These are phyloP conservation scores for Pseudogymnoascus sp. DNA, from an alignment of 2,329 filamentous ascomycete species.

Conservation along the genomic window DNA sequence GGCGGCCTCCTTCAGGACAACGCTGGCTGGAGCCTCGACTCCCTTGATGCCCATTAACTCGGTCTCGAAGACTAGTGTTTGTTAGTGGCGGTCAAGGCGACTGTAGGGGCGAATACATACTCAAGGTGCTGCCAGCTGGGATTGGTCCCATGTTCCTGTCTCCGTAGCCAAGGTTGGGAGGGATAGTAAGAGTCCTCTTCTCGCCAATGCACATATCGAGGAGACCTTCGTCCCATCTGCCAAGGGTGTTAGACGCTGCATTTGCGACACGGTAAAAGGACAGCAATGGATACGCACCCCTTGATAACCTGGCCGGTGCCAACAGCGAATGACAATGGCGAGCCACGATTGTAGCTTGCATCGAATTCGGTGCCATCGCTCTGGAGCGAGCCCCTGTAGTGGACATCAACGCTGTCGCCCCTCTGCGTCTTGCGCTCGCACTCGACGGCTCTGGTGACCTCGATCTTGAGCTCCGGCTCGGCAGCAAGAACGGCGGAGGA, in stretches of 20 bases:
- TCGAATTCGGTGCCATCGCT: conserved; percentile 74
- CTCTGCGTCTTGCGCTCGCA: conserved; percentile 70
- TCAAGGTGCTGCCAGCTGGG: conserved; percentile 68
- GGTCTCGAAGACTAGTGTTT: conserved; percentile 72
- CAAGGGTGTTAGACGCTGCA: conserved; percentile 10
- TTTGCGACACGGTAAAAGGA: neutral
- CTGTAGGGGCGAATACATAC: conserved; percentile 38
- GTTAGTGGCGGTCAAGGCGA: conserved; percentile 14
- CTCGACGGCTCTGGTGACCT: conserved; percentile 64
- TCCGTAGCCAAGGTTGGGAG: conserved; percentile 80
- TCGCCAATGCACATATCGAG: conserved; percentile 94
- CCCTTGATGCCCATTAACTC: conserved; percentile 80
- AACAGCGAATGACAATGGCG: conserved; percentile 71
- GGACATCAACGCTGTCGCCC: conserved; percentile 76
- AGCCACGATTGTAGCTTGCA: conserved; percentile 68
- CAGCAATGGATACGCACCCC: conserved; percentile 49
- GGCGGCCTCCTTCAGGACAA: conserved; percentile 27
- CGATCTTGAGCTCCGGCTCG: conserved; percentile 60
- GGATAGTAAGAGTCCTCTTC: conserved; percentile 82
- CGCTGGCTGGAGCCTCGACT: conserved; percentile 38
- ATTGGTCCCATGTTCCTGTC: conserved; percentile 71
- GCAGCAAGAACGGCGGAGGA: conserved; percentile 24
- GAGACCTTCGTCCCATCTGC: conserved; percentile 81
- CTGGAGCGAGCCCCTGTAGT: conserved; percentile 79
- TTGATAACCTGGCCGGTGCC: conserved; percentile 81